Evolutionary conservation across 768 basidiomycete genomes (phyloP), one percentile per base, ranked within the genome.

Genomic region (Pulveroboletus sp.): DNA sequence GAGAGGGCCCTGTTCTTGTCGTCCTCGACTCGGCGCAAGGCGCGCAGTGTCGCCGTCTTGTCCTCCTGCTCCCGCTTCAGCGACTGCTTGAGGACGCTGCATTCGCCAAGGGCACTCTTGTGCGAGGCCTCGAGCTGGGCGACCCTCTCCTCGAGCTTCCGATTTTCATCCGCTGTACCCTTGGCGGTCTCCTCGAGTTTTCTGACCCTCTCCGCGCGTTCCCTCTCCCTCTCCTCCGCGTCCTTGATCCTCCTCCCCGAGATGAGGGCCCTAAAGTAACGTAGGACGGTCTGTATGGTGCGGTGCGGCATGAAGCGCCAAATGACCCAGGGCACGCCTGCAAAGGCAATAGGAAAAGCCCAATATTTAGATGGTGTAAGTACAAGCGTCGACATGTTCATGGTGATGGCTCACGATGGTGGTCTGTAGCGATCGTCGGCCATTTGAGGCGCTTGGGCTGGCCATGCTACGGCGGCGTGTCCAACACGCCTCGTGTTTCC

Each of bases 351-450:
- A 25, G 66, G 64, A 43, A 65, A 34, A 35, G 58, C 51, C 55
- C 52, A 67, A 46, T 57, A 57, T 46, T 53, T 65, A 36, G 61
- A 67, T 17, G 63, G 62, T 9, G 59, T 52, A 19, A 61, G 57
- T 19, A 51, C 58, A 38, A 65, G 50, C 21, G 63, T 63, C 33
- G 67, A 56, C 50, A 57, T 44, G 63, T 63, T 65, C 66, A 67
- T 67, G 19, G 62, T 55, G 40, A 40, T 32, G 53, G 60, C 59
- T 57, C 52, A 49, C 53, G 43, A 51, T 47, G 37, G 52, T 49
- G 31, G 52, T 37, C 14, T 34, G 31, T 33, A 43, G 23, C 42
- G 47, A 55, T 49, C 52, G 53, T 47, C 51, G 47, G 58, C 41
- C 57, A 60, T 60, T 61, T 67, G 63, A 65, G 45, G 42, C 40